Evolutionary conservation across 2,329 filamentous ascomycete species (phyloP).

Genomic region (Chrysosphaeria jannelii): DNA sequence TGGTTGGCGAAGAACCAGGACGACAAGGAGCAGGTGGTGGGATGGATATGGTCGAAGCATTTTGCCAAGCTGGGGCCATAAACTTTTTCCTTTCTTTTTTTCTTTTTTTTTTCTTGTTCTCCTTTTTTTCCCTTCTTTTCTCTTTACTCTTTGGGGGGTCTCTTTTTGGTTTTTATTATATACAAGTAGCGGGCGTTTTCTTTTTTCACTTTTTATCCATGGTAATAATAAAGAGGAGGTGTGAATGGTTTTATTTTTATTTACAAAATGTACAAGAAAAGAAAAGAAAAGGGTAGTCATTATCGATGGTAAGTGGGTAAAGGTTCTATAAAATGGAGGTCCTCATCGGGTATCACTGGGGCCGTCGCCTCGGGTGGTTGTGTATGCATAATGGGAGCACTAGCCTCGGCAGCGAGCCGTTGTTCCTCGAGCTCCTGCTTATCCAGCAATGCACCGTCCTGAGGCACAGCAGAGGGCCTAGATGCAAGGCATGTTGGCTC

Average conservation of each 20-base stretch:
- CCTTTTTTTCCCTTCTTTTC: not conserved
- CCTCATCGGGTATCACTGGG: too few species aligned
- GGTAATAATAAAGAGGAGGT: slow-evolving; percentile 4
- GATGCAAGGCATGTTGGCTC: not conserved
- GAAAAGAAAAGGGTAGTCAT: too few species aligned
- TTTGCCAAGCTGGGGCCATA: slow-evolving; percentile 33
- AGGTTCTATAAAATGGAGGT: too few species aligned
- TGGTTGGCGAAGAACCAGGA: slow-evolving; percentile 97
- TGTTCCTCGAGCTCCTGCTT: slow-evolving; percentile 49
- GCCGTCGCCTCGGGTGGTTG: too few species aligned
- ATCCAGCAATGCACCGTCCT: slow-evolving; percentile 18
- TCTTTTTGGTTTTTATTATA: slow-evolving; percentile 1
- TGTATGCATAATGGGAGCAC: too few species aligned
- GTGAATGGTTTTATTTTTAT: too few species aligned
- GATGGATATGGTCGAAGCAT: slow-evolving; percentile 99
- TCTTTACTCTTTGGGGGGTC: not conserved
- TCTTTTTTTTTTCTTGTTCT: slow-evolving; percentile 1
- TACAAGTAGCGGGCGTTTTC: not conserved
- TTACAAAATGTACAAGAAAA: too few species aligned
- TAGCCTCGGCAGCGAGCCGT: slow-evolving; percentile 30
- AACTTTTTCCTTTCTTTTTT: not conserved
- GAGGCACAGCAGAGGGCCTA: not conserved
- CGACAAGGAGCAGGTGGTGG: slow-evolving; percentile 45
- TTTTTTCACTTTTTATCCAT: slow-evolving; percentile 1
- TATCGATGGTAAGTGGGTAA: too few species aligned